Conservation (phyloP, 257 asterid genomes). For the Jacaranda mimosifolia region DNA sequence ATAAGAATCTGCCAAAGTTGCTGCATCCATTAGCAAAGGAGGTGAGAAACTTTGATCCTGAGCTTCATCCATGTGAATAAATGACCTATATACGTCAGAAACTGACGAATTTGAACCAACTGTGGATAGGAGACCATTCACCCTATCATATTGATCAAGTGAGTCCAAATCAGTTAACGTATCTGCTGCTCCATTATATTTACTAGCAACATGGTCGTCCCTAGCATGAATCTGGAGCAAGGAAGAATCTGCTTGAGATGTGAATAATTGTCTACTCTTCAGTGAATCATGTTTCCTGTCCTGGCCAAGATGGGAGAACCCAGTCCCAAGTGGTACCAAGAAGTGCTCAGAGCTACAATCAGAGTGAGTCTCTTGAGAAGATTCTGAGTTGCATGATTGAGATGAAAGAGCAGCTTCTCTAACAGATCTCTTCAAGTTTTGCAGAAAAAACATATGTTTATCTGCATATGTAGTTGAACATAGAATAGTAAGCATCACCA, state of each 20-base stretch:
- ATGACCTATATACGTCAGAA: conserved; percentile 78
- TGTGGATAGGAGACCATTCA: conserved; percentile 73
- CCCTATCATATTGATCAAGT: conserved; percentile 73
- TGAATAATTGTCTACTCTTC: conserved; percentile 60
- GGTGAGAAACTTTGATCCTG: conserved; percentile 95
- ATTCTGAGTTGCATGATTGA: conserved; percentile 62
- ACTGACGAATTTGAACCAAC: conserved; percentile 79
- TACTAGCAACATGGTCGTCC: conserved; percentile 59
- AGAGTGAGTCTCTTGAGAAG: conserved; percentile 84
- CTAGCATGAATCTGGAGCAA: conserved; percentile 55
- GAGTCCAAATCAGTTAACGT: conserved; percentile 74
- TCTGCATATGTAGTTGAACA: conserved; percentile 58
- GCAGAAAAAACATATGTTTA: conserved; percentile 68
- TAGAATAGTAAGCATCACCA: conserved; percentile 4
- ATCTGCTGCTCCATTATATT: conserved; percentile 66
- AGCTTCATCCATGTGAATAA: conserved; percentile 75
- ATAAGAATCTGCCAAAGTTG: conserved; percentile 77
- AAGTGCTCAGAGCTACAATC: conserved; percentile 90
- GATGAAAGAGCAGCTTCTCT: conserved; percentile 92
- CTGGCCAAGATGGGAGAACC: conserved; percentile 64
- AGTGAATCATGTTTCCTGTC: conserved; percentile 59
- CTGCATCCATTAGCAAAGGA: conserved; percentile 84
- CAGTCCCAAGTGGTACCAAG: conserved; percentile 82
- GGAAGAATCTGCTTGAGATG: conserved; percentile 72
- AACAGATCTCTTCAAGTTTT: conserved; percentile 90